Evolutionary conservation across 1,139 yeast species (phyloP).

Genomic region (Yarrowia galli): DNA sequence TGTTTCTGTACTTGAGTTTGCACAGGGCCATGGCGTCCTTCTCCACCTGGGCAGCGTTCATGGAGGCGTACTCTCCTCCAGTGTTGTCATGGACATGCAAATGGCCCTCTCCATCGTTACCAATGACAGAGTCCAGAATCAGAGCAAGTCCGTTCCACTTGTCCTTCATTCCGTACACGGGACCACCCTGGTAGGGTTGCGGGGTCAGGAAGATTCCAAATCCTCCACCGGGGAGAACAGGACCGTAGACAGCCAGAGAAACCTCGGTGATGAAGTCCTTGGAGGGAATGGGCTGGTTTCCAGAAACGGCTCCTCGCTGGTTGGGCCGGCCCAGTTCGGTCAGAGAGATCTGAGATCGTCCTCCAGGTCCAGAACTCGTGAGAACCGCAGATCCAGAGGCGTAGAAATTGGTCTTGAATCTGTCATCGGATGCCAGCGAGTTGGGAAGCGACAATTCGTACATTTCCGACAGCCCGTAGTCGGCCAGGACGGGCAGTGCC

Average conservation of each 20-base stretch:
- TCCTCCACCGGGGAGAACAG: conserved; percentile 51
- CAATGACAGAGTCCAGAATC: conserved; percentile 49
- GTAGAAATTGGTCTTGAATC: conserved; percentile 22
- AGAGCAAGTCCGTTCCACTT: conserved; percentile 54
- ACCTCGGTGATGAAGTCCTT: conserved; percentile 52
- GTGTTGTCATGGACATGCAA: conserved; percentile 51
- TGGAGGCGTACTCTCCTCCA: conserved; percentile 39
- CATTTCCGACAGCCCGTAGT: conserved; percentile 18
- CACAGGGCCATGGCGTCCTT: conserved; percentile 51
- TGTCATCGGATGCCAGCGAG: conserved; percentile 4
- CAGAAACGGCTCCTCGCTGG: conserved; percentile 51
- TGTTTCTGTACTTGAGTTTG: conserved; percentile 51
- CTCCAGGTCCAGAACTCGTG: conserved; percentile 12
- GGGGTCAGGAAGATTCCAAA: conserved; percentile 52
- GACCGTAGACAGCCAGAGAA: conserved; percentile 48
- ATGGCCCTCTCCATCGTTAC: conserved; percentile 48
- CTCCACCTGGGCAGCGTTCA: conserved; percentile 42
- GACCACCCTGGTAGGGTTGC: conserved; percentile 47
- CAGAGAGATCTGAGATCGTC: conserved; percentile 19
- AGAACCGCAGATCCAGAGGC: conserved; percentile 33
- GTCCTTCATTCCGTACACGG: conserved; percentile 51
- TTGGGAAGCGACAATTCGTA: conserved; percentile 27
- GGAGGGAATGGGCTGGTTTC: conserved; percentile 45
- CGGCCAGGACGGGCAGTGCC: conserved; percentile 17
- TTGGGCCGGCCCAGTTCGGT: conserved; percentile 40